Evolutionary conservation across 371 early-diverging fungal genomes (phyloP).

Genomic region (Phascolomyces articulosus): DNA sequence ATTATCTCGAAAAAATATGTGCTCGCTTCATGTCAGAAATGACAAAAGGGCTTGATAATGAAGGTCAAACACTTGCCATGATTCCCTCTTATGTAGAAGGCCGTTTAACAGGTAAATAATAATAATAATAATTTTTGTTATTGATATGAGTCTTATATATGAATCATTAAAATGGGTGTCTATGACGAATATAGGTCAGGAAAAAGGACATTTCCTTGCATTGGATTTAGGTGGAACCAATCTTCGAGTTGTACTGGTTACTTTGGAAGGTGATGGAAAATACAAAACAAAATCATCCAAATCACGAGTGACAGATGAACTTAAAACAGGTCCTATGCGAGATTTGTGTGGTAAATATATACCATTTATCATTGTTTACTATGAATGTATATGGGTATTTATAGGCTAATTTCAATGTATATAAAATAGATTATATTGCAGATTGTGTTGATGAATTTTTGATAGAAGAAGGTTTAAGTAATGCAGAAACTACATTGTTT

Average conservation of each 20-base stretch:
- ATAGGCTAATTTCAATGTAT: too few species aligned
- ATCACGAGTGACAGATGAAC: conserved; percentile 77
- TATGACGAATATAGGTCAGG: conserved; percentile 58
- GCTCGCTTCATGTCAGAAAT: conserved; percentile 74
- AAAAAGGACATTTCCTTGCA: conserved; percentile 86
- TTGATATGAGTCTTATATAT: background rate
- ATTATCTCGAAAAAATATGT: conserved; percentile 65
- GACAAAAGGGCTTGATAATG: conserved; percentile 69
- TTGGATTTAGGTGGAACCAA: conserved; percentile 96
- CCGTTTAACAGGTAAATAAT: conserved; percentile 44
- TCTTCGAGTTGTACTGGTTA: conserved; percentile 88
- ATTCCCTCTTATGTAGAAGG: conserved; percentile 77
- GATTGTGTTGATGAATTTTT: conserved; percentile 84
- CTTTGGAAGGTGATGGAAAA: conserved; percentile 77
- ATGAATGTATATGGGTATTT: too few species aligned
- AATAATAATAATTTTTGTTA: background rate
- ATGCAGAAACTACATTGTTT: conserved; percentile 45
- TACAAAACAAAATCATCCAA: conserved; percentile 74
- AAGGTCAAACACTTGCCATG: conserved; percentile 75
- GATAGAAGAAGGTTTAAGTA: conserved; percentile 54
- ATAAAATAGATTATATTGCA: conserved; percentile 88
- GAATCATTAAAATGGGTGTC: background rate
- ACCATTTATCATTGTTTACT: background rate
- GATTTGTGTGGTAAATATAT: conserved; percentile 43
- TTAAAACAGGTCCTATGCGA: conserved; percentile 69